These are phyloP conservation scores for Populus trichocarpa DNA, from an alignment of 441 rosid species.

Conservation along the genomic window DNA sequence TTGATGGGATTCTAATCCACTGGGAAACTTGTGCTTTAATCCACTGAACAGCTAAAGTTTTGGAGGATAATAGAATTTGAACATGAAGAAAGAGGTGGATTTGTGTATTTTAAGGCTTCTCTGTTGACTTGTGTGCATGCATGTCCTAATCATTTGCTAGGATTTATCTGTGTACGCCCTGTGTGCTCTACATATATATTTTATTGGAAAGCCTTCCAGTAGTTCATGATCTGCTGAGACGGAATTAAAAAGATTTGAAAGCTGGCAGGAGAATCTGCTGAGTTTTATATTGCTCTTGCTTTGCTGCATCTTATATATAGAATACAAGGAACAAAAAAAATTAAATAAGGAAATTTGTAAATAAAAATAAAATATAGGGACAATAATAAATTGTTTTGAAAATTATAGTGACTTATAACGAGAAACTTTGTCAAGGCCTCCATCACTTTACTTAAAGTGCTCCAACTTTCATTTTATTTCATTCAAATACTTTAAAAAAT, in stretches of 20 bases:
- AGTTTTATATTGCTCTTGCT: background rate
- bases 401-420: no score
- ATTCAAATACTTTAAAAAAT: constrained; percentile 4
- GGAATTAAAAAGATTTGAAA: constrained; percentile 11
- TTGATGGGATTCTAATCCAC: constrained; percentile 29
- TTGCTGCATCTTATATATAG: background rate
- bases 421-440: no score
- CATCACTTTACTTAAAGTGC: background rate
- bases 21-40: constrained; percentile 50
- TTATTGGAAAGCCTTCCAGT: constrained; percentile 12
- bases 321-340: no score
- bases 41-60: constrained; percentile 37
- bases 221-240: constrained; percentile 18
- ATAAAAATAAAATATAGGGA: no score
- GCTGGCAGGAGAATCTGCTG: constrained; percentile 16
- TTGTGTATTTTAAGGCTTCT: constrained; percentile 24
- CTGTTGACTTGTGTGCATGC: constrained; percentile 31
- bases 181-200: background rate
- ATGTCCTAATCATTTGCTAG: constrained; percentile 30
- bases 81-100: constrained; percentile 23
- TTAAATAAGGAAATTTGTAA: no score
- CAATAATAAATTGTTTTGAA: no score
- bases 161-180: background rate
- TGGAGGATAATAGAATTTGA: constrained; percentile 35
- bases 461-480: background rate